phyloP scores from a whole-genome alignment of 2,329 filamentous ascomycete genomes.

The Onygenales sp. region DNA sequence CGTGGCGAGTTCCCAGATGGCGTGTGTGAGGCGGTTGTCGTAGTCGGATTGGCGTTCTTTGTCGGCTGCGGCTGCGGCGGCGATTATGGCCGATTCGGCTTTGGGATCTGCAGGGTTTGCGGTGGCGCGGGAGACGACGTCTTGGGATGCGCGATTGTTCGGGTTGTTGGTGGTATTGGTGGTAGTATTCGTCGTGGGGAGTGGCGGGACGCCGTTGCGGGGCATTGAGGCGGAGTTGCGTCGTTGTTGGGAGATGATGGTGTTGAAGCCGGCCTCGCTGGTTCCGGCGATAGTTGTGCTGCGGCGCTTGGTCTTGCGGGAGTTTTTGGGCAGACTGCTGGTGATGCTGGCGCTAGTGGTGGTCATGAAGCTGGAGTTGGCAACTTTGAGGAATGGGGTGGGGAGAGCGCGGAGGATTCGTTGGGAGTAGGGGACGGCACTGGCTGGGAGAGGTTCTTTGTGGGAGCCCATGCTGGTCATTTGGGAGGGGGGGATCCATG shows the following conservation, averaged over 20 bases:
- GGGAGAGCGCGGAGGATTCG: slow-evolving; percentile 82
- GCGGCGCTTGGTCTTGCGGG: slow-evolving; percentile 36
- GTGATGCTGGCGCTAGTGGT: slow-evolving; percentile 81
- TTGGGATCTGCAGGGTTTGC: slow-evolving; percentile 7
- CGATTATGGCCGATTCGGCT: slow-evolving; percentile 31
- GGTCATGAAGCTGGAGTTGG: slow-evolving; percentile 91
- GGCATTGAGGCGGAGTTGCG: slow-evolving; percentile 12
- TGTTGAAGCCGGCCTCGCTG: slow-evolving; percentile 11
- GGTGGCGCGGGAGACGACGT: slow-evolving; percentile 8
- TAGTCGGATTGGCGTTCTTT: slow-evolving; percentile 45
- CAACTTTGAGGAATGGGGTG: slow-evolving; percentile 82
- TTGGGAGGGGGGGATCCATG: slow-evolving; percentile 95
- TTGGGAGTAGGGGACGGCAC: slow-evolving; percentile 79
- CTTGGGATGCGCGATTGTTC: slow-evolving; percentile 10
- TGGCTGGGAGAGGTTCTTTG: slow-evolving; percentile 66
- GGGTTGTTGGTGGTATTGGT: not conserved
- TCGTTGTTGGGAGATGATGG: slow-evolving; percentile 15
- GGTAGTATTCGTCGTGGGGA: too few species aligned
- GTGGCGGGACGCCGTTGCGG: slow-evolving; percentile 8
- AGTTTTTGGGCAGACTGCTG: slow-evolving; percentile 61
- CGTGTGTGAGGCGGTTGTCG: slow-evolving; percentile 76
- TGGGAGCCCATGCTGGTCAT: slow-evolving; percentile 70
- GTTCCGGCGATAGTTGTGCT: slow-evolving; percentile 6
- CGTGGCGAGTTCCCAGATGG: slow-evolving; percentile 90
- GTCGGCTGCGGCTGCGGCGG: slow-evolving; percentile 48